These are phyloP conservation scores for Waitea zeae DNA, from an alignment of 1,284 basidiomycete genomes.

Conservation along the genomic window DNA sequence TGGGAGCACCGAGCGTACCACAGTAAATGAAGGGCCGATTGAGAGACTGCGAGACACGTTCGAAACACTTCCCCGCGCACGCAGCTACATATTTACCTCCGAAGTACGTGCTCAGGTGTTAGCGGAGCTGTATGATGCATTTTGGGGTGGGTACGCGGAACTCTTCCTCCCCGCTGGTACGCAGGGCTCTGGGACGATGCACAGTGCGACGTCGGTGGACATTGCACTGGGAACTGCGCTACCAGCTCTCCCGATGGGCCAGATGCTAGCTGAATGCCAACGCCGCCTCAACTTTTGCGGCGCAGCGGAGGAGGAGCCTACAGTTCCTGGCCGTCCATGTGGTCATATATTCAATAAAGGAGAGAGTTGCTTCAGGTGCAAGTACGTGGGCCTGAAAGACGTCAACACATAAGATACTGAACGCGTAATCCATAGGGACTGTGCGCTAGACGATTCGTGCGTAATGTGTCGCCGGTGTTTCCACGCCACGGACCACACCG, in stretches of 20 bases:
- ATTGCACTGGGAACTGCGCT: no score
- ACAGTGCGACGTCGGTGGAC: no score
- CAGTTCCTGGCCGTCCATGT: constrained; percentile 50
- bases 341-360: constrained; percentile 70
- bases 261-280: constrained; percentile 52
- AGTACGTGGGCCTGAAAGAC: constrained; percentile 34
- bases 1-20: constrained; percentile 20
- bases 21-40: constrained; percentile 27
- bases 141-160: constrained; percentile 58
- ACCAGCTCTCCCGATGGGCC: constrained; percentile 41
- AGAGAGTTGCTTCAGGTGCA: constrained; percentile 82
- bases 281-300: constrained; percentile 31
- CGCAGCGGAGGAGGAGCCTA: constrained; percentile 35
- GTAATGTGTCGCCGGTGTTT: constrained; percentile 83
- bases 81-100: constrained; percentile 58
- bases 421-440: constrained; percentile 50
- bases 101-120: constrained; percentile 59
- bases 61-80: constrained; percentile 60
- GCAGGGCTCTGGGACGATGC: no score
- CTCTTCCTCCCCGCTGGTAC: constrained; percentile 49
- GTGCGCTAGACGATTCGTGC: constrained; percentile 75
- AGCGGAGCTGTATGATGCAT: constrained; percentile 60
- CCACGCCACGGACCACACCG: constrained; percentile 64
- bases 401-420: not conserved
- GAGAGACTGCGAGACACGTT: constrained; percentile 54